Evolutionary conservation across 1,284 basidiomycete species (phyloP), one percentile per base, ranked within the genome.

Genomic region (Cryptococcus maquisensis): DNA sequence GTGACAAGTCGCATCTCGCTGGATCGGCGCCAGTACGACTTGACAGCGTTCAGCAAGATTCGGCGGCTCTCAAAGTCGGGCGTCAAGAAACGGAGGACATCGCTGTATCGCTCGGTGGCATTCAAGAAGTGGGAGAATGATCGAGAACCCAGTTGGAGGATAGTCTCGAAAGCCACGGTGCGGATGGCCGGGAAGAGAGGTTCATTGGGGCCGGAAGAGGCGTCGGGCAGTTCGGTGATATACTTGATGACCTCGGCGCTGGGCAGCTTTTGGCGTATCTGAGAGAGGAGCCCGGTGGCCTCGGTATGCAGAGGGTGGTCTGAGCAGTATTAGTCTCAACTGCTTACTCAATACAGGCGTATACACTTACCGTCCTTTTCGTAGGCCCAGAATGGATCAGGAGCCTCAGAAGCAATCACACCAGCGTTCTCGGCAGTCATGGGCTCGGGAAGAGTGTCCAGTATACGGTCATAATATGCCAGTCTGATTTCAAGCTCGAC

Each of bases 61-160:
- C 54, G 67, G 20, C 79, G 72, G 45, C 77, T 76, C 3, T 67
- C 83, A 0, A 78, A 64, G 55, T 79, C 82, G 1, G 82, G 79
- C 15, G 79, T 83, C 42, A 98, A 78, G 50, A 82, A 82, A 18
- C 92, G 87, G 8, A 98, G 81, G 0, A 98, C 79, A 12, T 85
- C 83, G n/a, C 98, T 85, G 75, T 98, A 98, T 6, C 91, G 86
- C 74, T 99, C 96, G 59, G 98, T 91, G 7, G 94, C 93, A 73
- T 98, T 98, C 60, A 98, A 83, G 68, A 98, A 87, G 74, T 99
- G 96, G 0, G 94, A 98, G 79, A 99, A 98, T 2, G 93, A 97
- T 18, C 95, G 86, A 10, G 88, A 86, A 47, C 96, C 96, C 52
- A 98, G 88, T 67, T 88, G 84, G 7, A 98, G 82, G 2, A 98